Conservation (phyloP, 306 rosid genomes). For the Ochetophila trinervis region DNA sequence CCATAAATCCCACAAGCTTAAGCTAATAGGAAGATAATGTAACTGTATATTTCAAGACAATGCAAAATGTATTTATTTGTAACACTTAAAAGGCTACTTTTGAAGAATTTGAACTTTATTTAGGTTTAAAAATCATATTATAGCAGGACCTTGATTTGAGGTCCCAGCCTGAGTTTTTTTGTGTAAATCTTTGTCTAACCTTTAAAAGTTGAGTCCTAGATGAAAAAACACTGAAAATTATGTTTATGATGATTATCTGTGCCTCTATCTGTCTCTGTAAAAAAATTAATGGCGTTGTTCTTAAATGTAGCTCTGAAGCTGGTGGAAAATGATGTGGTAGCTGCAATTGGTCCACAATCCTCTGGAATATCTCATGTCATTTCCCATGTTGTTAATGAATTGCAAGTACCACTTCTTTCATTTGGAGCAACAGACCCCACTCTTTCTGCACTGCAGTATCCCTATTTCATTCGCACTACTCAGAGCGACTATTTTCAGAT, state of each 20-base stretch:
- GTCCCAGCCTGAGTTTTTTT: too few species aligned
- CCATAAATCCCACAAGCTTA: too few species aligned
- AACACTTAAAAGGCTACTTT: too few species aligned
- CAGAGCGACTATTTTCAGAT: constrained; percentile 78
- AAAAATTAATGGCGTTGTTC: constrained; percentile 14
- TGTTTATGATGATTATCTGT: neutral
- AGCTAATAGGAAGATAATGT: too few species aligned
- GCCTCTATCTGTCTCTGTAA: neutral
- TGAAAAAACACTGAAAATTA: too few species aligned
- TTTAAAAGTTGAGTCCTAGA: too few species aligned
- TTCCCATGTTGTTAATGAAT: constrained; percentile 85
- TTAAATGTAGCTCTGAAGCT: constrained; percentile 78
- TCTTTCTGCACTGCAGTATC: constrained; percentile 73
- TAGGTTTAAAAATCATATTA: too few species aligned
- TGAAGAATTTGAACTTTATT: too few species aligned
- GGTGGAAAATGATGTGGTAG: constrained; percentile 70
- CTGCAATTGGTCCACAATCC: constrained; percentile 86
- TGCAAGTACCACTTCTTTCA: constrained; percentile 83
- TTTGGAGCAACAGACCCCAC: constrained; percentile 89
- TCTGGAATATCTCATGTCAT: constrained; percentile 89
- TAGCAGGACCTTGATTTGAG: too few species aligned
- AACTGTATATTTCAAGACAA: too few species aligned
- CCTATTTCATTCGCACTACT: constrained; percentile 71
- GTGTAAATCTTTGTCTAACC: too few species aligned
- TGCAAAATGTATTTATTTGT: too few species aligned